These are phyloP conservation scores for Didymella exigua DNA, from an alignment of 2,329 filamentous ascomycete species.

Conservation along the genomic window DNA sequence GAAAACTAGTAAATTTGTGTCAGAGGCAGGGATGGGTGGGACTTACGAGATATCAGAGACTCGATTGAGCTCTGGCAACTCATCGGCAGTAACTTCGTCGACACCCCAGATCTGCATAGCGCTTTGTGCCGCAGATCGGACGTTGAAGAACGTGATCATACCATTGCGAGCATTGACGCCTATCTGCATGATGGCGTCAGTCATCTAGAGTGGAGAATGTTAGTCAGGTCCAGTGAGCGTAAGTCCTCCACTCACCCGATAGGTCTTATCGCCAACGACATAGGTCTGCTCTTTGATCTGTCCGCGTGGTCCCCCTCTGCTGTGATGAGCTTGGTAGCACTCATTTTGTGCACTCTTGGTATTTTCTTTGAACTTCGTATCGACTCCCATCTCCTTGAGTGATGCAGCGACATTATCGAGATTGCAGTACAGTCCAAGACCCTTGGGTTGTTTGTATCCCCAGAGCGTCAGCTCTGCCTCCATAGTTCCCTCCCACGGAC, in stretches of 20 bases:
- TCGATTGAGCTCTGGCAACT: conserved; percentile 3
- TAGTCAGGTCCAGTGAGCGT: background rate
- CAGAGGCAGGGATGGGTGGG: background rate
- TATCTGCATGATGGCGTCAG: background rate
- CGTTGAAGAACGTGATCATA: conserved; percentile 2
- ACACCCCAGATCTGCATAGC: background rate
- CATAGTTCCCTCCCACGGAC: conserved; percentile 6
- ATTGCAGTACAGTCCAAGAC: background rate
- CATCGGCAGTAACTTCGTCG: background rate
- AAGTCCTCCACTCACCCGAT: background rate
- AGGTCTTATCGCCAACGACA: background rate
- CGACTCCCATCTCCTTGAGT: background rate
- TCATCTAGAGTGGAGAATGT: background rate
- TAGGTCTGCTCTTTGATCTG: background rate
- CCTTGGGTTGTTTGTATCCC: conserved; percentile 2
- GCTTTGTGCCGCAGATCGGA: background rate
- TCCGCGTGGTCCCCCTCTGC: background rate
- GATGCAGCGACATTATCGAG: background rate
- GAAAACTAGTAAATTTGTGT: background rate
- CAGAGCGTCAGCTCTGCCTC: conserved; percentile 1
- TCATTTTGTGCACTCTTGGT: background rate
- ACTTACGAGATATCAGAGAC: conserved; percentile 10
- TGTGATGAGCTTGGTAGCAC: background rate
- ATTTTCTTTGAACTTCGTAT: background rate
- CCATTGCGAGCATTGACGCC: conserved; percentile 10